Base-by-base conservation (phyloP, 768 basidiomycete genomes). In the Lanmaoa pseudosensibilis region DNA sequence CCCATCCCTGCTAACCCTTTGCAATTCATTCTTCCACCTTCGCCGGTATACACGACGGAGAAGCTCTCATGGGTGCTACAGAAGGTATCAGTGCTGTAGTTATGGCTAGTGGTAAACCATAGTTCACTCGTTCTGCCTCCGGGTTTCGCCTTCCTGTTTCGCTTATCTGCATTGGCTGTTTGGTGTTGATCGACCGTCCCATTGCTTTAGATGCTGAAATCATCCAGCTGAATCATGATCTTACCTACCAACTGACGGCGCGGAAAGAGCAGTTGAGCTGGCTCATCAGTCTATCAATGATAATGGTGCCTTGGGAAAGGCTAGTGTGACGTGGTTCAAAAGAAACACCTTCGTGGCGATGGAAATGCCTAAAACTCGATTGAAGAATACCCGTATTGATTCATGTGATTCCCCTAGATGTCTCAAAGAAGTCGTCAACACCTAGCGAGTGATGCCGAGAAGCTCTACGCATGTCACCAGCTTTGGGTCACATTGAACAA, bases 231-330 rank as follows among this genome's bases (percentile, higher is more conserved):
- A 89, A 88, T 58, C 88, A 91, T 63, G 94, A 97, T 68, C 75
- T 96, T 40, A 84, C 84, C 15, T 79, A 85, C 2, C 94, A 95
- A 66, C 72, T 98, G 60, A 80, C 79, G 5, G 84, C 83, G 39
- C 82, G 92, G 30, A 87, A 87, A 65, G 85, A 88, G 52, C 77
- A 91, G 36, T 74, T 95, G 30, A 85, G 83, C 52, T 92, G 90
- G 80, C 78, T 98, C n/a, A 90, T 96, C 61, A 80, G 25, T 96
- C 93, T 69, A 90, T 97, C 65, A 90, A 93, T 43, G 87, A 91
- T 50, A 96, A 96, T 69, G 86, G 82, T 0, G 87, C 87, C 6
- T 75, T 95, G 36, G 76, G 75, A 38, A 92, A 90, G 79, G 93
- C 90, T 33, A 60, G 73, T 54, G 21, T 19, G 32, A 27, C 12